These are phyloP conservation scores for Fusarium haematococcum DNA, from an alignment of 2,329 filamentous ascomycete genomes.

Conservation along the genomic window DNA sequence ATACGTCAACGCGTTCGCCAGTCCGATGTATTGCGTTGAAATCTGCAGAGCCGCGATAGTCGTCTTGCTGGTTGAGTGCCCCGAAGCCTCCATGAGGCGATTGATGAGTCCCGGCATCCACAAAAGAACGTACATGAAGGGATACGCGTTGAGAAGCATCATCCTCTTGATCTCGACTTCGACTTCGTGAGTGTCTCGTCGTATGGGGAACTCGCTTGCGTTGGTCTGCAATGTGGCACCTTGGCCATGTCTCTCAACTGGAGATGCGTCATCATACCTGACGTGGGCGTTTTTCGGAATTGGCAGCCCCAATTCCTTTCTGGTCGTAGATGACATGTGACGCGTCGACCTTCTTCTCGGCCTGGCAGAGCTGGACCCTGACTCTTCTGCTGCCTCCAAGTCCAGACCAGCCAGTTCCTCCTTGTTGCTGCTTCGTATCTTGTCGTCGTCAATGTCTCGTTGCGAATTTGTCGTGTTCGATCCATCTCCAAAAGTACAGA, in stretches of 20 bases:
- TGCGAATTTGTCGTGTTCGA: background rate
- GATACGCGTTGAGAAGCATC: conserved; percentile 42
- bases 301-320: background rate
- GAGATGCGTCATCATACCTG: background rate
- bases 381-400: background rate
- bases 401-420: background rate
- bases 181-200: conserved; percentile 24
- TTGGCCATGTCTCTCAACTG: background rate
- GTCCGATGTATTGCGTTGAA: conserved; percentile 38
- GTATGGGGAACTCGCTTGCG: conserved; percentile 39
- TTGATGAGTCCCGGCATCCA: conserved; percentile 41
- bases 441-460: background rate
- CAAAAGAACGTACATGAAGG: conserved; percentile 39
- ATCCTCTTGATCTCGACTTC: conserved; percentile 40
- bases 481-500: conserved; percentile 10
- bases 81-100: conserved; percentile 36
- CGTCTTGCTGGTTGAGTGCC: conserved; percentile 18
- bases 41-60: conserved; percentile 28
- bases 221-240: conserved; percentile 31
- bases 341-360: background rate
- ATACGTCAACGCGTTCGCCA: conserved; percentile 40
- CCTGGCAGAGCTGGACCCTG: background rate
- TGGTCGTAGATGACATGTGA: background rate
- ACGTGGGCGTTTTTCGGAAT: background rate
- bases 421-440: background rate